phyloP scores from a whole-genome alignment of 2,329 filamentous ascomycete genomes.

The Apiospora koreana region DNA sequence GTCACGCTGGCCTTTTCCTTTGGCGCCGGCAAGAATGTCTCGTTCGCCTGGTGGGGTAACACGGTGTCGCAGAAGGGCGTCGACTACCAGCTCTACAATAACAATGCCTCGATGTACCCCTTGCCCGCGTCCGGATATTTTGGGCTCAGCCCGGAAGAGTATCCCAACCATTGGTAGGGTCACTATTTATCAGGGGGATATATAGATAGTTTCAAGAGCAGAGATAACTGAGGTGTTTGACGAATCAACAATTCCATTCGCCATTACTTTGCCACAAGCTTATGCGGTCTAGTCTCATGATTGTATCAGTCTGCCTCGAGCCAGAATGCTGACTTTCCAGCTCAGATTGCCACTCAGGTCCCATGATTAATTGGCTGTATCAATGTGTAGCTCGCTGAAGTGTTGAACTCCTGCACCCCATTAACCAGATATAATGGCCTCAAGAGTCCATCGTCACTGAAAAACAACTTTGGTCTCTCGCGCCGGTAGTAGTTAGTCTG shows the following conservation, averaged over 20 bases:
- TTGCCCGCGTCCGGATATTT: conserved; percentile 13
- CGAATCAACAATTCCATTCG: no score
- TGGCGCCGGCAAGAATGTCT: conserved; percentile 25
- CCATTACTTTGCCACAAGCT: no score
- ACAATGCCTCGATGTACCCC: conserved; percentile 15
- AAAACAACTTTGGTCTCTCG: conserved; percentile 50
- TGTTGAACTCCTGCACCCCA: conserved; percentile 45
- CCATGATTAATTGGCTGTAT: conserved; percentile 40
- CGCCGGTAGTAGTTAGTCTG: conserved; percentile 41
- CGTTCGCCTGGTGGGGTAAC: conserved; percentile 50
- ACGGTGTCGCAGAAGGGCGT: conserved; percentile 24
- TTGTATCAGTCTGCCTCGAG: no score
- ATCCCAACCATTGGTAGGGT: conserved; percentile 15
- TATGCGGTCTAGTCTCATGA: neutral
- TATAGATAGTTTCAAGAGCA: no score
- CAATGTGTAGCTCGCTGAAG: conserved; percentile 37
- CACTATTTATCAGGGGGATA: no score
- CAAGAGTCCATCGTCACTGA: conserved; percentile 46
- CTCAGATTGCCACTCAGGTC: neutral
- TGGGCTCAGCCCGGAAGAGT: conserved; percentile 14
- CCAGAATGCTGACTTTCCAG: no score
- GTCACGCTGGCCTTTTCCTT: conserved; percentile 27
- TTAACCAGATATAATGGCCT: conserved; percentile 48
- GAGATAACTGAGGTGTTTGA: no score
- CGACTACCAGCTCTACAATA: conserved; percentile 19